These are phyloP conservation scores for Biscogniauxia sp. DNA, from an alignment of 2,329 filamentous ascomycete species.

Conservation along the genomic window DNA sequence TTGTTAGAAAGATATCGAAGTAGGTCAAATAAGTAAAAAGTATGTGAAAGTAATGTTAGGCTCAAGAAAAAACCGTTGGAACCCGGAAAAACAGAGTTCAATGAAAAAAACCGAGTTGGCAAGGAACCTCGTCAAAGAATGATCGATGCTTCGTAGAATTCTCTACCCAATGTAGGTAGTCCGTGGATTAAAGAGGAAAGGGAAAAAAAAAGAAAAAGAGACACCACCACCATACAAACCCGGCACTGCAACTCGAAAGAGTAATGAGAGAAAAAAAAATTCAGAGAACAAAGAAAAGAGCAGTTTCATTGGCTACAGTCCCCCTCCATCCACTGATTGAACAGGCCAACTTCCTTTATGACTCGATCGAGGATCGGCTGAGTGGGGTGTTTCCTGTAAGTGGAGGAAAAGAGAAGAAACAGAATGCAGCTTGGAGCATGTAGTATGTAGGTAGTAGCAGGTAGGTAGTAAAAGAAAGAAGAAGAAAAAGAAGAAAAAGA, in stretches of 20 bases:
- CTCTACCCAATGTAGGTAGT: not conserved
- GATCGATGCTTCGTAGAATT: not conserved
- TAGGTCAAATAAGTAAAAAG: too few relatives aligned
- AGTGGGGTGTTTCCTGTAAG: constrained; percentile 16
- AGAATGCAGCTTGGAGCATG: constrained; percentile 1
- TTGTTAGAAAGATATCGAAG: too few relatives aligned
- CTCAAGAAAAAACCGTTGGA: too few relatives aligned
- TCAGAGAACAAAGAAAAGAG: constrained; percentile 17
- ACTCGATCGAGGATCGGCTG: constrained; percentile 31
- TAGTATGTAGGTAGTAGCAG: too few relatives aligned
- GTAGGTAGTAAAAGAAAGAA: too few relatives aligned
- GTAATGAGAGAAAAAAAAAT: not conserved
- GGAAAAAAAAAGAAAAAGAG: not conserved
- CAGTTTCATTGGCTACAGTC: constrained; percentile 18
- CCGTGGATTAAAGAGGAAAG: not conserved
- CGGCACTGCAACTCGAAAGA: constrained; percentile 13
- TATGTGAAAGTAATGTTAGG: too few relatives aligned
- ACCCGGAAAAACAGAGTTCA: not conserved
- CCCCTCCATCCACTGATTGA: constrained; percentile 7
- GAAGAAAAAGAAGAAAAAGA: constrained; percentile 14
- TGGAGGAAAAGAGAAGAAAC: constrained; percentile 12
- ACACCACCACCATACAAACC: not conserved
- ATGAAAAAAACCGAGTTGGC: not conserved
- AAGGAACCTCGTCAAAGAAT: not conserved
- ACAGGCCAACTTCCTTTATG: constrained; percentile 30